Conservation (phyloP, 805 yeast genomes). For the Candida corydali region DNA sequence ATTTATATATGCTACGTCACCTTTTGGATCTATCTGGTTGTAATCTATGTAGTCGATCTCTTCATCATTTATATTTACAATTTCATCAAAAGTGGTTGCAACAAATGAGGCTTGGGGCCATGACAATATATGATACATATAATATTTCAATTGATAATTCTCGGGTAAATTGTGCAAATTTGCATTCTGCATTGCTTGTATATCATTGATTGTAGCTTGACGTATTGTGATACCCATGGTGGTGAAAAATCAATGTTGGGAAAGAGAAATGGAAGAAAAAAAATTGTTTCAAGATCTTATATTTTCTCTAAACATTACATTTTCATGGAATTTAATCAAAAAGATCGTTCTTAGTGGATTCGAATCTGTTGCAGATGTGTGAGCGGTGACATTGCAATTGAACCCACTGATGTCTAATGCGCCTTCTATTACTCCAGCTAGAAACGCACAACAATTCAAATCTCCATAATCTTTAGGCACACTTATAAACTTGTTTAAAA, state of each 20-base stretch:
- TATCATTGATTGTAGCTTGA: constrained; percentile 79
- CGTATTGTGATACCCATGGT: constrained; percentile 82
- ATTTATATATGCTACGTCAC: constrained; percentile 61
- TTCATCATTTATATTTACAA: constrained; percentile 16
- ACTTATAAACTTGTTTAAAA: constrained; percentile 66
- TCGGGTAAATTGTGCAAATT: constrained; percentile 91
- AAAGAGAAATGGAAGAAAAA: constrained; percentile 1
- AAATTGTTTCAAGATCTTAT: constrained; percentile 20
- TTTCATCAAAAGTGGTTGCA: constrained; percentile 64
- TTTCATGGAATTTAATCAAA: constrained; percentile 63
- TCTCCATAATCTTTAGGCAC: constrained; percentile 77
- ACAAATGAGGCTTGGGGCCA: constrained; percentile 99
- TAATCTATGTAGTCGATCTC: constrained; percentile 3
- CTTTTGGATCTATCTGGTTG: constrained; percentile 36
- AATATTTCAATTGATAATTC: constrained; percentile 87
- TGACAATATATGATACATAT: constrained; percentile 86
- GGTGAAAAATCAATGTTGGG: background rate
- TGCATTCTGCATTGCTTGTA: constrained; percentile 95
- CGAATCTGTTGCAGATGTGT: constrained; percentile 59
- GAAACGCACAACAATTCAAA: constrained; percentile 75
- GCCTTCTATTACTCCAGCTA: constrained; percentile 84
- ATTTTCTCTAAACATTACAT: constrained; percentile 52
- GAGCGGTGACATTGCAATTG: constrained; percentile 78
- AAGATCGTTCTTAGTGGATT: constrained; percentile 69
- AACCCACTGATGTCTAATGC: constrained; percentile 70